phyloP scores from a whole-genome alignment of 257 asterid species.

The Ajuga chamaepitys region DNA sequence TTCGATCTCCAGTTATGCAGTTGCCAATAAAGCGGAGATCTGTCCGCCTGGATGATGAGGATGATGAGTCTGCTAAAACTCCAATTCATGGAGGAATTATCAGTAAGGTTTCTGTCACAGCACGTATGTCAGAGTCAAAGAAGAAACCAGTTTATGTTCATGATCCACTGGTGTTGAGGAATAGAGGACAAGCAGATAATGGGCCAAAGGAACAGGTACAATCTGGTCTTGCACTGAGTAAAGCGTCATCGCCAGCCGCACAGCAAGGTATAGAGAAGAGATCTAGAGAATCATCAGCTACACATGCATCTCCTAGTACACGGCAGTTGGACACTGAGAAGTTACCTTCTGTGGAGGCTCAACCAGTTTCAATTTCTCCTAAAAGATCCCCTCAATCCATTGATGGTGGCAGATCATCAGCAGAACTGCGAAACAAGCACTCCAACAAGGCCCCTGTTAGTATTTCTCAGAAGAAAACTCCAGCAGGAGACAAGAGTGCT shows the following conservation, averaged over 20 bases:
- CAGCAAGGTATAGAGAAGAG: constrained; percentile 38
- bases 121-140: constrained; percentile 23
- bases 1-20: constrained; percentile 27
- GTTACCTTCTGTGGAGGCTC: constrained; percentile 26
- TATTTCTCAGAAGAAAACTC: constrained; percentile 32
- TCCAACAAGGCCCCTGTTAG: constrained; percentile 31
- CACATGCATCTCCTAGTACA: constrained; percentile 23
- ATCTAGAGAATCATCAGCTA: constrained; percentile 26
- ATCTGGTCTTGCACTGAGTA: constrained; percentile 25
- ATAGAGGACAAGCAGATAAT: constrained; percentile 27
- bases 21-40: constrained; percentile 59
- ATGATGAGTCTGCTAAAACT: constrained; percentile 70
- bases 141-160: constrained; percentile 28
- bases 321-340: constrained; percentile 30
- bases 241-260: constrained; percentile 24
- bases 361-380: constrained; percentile 42
- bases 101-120: constrained; percentile 28
- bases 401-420: constrained; percentile 23
- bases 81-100: constrained; percentile 70
- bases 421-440: constrained; percentile 38
- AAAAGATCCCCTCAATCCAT: constrained; percentile 31
- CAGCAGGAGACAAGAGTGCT: constrained; percentile 25
- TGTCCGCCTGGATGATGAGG: constrained; percentile 63
- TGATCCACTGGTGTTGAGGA: constrained; percentile 23
- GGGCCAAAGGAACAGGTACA: constrained; percentile 34